Percentiles rank a stretch among this genome's conserved stretches.
Evolutionary conservation across 1,139 yeast species (phyloP).

Genomic region (Nakaseomyces uthaithaninus): DNA sequence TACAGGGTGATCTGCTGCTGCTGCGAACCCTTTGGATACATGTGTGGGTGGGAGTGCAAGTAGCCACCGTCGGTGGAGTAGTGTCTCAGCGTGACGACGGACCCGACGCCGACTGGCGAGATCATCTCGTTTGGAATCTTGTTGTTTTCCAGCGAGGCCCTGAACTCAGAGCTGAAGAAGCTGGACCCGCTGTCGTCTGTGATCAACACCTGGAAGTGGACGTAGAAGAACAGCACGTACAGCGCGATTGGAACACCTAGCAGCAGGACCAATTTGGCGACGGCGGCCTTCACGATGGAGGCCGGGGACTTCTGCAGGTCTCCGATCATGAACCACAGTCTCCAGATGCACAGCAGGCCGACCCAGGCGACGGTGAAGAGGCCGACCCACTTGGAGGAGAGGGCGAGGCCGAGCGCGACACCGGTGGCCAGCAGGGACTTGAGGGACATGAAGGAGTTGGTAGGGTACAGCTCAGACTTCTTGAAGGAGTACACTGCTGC

Average conservation of each 20-base stretch:
- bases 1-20: constrained; percentile 93
- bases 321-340: constrained; percentile 83
- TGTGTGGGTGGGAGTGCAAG: constrained; percentile 82
- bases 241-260: constrained; percentile 62
- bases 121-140: constrained; percentile 57
- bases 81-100: constrained; percentile 74
- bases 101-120: constrained; percentile 84
- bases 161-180: constrained; percentile 84
- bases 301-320: constrained; percentile 47
- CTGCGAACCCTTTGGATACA: constrained; percentile 85
- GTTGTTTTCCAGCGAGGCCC: constrained; percentile 66
- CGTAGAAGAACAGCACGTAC: constrained; percentile 64
- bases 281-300: constrained; percentile 35
- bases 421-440: constrained; percentile 67
- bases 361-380: constrained; percentile 90
- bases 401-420: constrained; percentile 76
- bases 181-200: constrained; percentile 84
- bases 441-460: constrained; percentile 66
- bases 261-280: constrained; percentile 46
- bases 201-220: constrained; percentile 66
- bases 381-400: constrained; percentile 95
- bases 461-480: constrained; percentile 69
- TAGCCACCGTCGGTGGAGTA: constrained; percentile 86
- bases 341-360: constrained; percentile 65
- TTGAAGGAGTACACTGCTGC: constrained; percentile 73